Base-by-base conservation (phyloP, 768 basidiomycete species). In the Podaxis sp. region DNA sequence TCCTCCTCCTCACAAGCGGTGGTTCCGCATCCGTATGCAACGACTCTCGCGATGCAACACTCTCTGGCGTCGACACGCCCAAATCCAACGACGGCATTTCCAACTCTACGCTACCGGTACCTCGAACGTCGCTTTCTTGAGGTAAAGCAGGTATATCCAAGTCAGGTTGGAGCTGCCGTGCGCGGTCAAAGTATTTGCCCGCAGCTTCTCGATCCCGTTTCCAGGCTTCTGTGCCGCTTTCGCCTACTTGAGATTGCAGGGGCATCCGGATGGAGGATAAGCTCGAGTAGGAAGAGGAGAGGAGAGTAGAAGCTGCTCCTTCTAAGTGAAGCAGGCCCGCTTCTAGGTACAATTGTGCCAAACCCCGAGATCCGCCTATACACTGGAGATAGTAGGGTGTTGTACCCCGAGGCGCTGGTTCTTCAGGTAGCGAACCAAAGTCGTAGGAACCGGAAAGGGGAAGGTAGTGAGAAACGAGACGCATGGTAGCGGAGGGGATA, bases 251-350 rank as follows among this genome's bases (percentile, higher is more conserved):
- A 8, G 80, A 75, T 44, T 79, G 77, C 33, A 78, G 73, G 53
- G 88, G 87, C 33, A 90, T 80, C 52, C 92, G 87, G 64, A 93
- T 84, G 13, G 92, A 92, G 2, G 91, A 89, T 22, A 93, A 80
- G 46, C 88, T 90, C 17, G 89, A 87, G 69, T 88, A 88, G 0
- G 91, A 90, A 2, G 89, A 84, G 4, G 88, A 81, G 33, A 92
- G 82, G 33, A 93, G 79, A n/a, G 80, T 77, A 0, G 87, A 82
- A 17, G 92, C 90, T 13, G 89, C 83, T 6, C 92, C 92, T 72
- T 93, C 92, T n/a, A 93, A 80, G 69, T 93, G 85, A 33, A 93
- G 83, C 28, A 92, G 79, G 2, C 92, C 92, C 4, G 89, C 88
- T 72, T 92, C 89, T 5, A 90, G 76, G 73, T 91, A 93, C 8